These are phyloP conservation scores for Mortierella sp. DNA, from an alignment of 371 early-diverging fungal species.

Conservation along the genomic window DNA sequence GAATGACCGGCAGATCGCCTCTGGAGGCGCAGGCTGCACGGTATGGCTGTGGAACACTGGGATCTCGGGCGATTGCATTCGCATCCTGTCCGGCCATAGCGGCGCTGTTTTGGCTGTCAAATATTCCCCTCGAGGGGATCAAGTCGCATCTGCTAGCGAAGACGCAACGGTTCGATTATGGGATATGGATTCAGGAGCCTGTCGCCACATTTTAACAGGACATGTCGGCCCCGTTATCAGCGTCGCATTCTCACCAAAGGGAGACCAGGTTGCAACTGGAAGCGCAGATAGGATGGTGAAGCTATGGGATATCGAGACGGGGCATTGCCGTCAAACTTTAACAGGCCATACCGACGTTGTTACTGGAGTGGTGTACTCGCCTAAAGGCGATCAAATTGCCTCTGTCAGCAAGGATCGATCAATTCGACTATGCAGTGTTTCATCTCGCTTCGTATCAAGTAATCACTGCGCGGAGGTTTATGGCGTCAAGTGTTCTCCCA, in stretches of 20 bases:
- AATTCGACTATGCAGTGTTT: constrained; percentile 2
- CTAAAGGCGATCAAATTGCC: not conserved
- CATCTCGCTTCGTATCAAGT: not conserved
- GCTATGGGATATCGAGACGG: constrained; percentile 3
- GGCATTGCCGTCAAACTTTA: not conserved
- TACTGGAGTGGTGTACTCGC: constrained; percentile 1
- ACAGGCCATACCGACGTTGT: constrained; percentile 1
- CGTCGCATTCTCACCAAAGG: constrained; percentile 3
- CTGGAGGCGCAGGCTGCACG: not conserved
- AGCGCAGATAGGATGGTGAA: constrained; percentile 5
- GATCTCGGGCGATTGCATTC: not conserved
- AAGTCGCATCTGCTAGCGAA: not conserved
- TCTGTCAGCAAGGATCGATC: constrained; percentile 3
- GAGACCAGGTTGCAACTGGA: not conserved
- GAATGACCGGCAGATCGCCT: not conserved
- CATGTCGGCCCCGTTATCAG: not conserved
- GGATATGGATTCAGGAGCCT: not conserved
- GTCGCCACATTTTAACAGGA: not conserved
- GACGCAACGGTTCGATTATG: constrained; percentile 5
- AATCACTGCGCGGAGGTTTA: not conserved
- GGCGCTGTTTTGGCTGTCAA: not conserved
- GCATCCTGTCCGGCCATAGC: not conserved
- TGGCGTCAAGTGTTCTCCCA: constrained; percentile 2
- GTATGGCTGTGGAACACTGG: constrained; percentile 5
- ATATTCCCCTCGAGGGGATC: constrained; percentile 6